phyloP scores from a whole-genome alignment of 805 yeast species.

The Saccharomyces paradoxus region DNA sequence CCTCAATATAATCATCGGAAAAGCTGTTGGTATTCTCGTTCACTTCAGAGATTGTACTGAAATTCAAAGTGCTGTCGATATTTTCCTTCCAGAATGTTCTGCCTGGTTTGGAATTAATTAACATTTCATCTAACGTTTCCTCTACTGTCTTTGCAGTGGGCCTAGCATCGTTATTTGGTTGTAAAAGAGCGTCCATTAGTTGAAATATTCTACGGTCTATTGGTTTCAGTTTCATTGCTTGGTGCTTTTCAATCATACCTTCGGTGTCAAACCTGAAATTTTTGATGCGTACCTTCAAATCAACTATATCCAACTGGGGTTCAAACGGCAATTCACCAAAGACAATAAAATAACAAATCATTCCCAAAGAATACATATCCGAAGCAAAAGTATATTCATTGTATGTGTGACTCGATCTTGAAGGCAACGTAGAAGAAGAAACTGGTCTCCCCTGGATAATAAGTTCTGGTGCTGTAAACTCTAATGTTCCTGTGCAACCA shows the following conservation, averaged over 20 bases:
- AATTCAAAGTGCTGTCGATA: background rate
- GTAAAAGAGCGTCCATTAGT: constrained; percentile 35
- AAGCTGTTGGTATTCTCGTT: background rate
- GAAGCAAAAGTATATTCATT: constrained; percentile 61
- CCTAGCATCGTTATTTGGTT: constrained; percentile 32
- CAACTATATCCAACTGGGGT: constrained; percentile 16
- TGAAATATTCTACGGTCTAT: constrained; percentile 28
- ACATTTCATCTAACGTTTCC: constrained; percentile 17
- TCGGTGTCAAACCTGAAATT: constrained; percentile 22
- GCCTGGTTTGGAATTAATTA: background rate
- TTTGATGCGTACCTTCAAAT: constrained; percentile 32
- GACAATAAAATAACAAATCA: constrained; percentile 70
- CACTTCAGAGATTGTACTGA: background rate
- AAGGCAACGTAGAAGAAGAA: constrained; percentile 10
- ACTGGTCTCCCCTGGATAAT: constrained; percentile 29
- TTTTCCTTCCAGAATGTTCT: background rate
- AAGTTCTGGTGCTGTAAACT: constrained; percentile 81
- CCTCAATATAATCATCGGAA: background rate
- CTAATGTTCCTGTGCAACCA: constrained; percentile 83
- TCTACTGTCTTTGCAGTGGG: constrained; percentile 38
- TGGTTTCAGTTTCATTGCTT: constrained; percentile 11
- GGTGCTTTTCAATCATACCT: constrained; percentile 12
- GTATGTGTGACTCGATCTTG: constrained; percentile 27
- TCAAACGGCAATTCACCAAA: constrained; percentile 62
- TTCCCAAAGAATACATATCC: constrained; percentile 76